phyloP scores from a whole-genome alignment of 768 basidiomycete genomes.

The Lepiota venenata region DNA sequence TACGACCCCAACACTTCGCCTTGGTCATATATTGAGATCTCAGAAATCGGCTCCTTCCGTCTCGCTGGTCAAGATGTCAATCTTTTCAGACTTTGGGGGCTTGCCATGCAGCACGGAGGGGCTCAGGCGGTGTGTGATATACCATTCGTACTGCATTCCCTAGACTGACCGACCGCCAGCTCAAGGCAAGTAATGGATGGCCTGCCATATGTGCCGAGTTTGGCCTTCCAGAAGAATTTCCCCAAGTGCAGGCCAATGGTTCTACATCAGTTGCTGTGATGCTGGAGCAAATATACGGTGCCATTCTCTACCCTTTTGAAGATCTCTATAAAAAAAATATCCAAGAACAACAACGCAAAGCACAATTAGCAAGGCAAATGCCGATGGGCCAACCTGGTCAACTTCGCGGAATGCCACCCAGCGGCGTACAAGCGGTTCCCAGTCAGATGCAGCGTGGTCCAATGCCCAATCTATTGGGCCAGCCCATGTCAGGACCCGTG shows the following conservation, averaged over 20 bases:
- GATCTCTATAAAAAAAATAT: conserved; percentile 62
- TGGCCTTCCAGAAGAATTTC: conserved; percentile 57
- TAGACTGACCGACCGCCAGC: conserved; percentile 28
- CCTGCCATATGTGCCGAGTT: conserved; percentile 47
- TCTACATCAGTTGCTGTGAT: conserved; percentile 45
- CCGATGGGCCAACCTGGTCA: conserved; percentile 23
- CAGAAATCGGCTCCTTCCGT: conserved; percentile 63
- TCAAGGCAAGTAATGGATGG: conserved; percentile 57
- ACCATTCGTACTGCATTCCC: conserved; percentile 12
- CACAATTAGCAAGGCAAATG: conserved; percentile 39
- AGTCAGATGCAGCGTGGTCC: conserved; percentile 23
- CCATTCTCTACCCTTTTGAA: conserved; percentile 69
- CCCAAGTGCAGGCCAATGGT: conserved; percentile 42
- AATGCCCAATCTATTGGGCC: conserved; percentile 8
- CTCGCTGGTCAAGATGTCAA: conserved; percentile 74
- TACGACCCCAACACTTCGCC: conserved; percentile 63
- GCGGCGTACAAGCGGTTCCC: conserved; percentile 15
- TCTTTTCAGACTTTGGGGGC: conserved; percentile 69
- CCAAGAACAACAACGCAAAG: conserved; percentile 56
- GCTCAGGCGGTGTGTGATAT: conserved; percentile 47
- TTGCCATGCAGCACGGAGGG: conserved; percentile 62
- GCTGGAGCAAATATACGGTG: conserved; percentile 58
- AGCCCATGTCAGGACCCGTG: conserved; percentile 3
- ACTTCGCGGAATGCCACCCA: conserved; percentile 19
- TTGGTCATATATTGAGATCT: conserved; percentile 66